Conservation (phyloP, 805 yeast species). For the Wickerhamiella nectarea region DNA sequence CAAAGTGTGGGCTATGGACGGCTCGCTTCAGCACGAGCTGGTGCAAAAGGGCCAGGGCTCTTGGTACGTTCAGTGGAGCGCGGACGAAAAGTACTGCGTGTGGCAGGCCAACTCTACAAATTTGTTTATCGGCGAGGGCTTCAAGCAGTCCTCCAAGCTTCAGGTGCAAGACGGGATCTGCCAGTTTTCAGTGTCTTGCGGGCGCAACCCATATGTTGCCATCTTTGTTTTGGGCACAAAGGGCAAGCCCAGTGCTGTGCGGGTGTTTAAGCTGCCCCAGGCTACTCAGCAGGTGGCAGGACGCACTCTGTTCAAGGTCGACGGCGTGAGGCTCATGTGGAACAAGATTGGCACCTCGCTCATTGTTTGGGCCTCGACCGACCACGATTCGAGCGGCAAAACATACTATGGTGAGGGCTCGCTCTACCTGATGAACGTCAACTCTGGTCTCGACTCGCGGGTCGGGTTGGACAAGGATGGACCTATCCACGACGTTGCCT, state of each 20-base stretch:
- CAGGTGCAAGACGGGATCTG: constrained; percentile 38
- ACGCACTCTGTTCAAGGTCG: constrained; percentile 91
- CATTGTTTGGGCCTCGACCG: constrained; percentile 86
- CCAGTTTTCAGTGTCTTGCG: constrained; percentile 67
- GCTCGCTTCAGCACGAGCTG: constrained; percentile 34
- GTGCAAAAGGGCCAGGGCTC: constrained; percentile 61
- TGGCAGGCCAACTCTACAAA: constrained; percentile 43
- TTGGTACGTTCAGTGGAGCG: constrained; percentile 81
- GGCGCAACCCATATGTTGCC: constrained; percentile 79
- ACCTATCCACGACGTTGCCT: constrained; percentile 91
- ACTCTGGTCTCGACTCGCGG: constrained; percentile 68
- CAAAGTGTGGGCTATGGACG: constrained; percentile 49
- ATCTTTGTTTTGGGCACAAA: constrained; percentile 75
- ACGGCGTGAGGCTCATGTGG: constrained; percentile 85
- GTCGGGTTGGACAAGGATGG: constrained; percentile 83
- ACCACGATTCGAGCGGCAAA: constrained; percentile 86
- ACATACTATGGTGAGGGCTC: constrained; percentile 96
- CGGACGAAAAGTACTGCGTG: constrained; percentile 61
- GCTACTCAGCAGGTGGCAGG: constrained; percentile 65
- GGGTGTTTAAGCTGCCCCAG: constrained; percentile 68
- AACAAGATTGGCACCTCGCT: constrained; percentile 87
- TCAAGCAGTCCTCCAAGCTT: constrained; percentile 30
- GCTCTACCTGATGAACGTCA: constrained; percentile 76
- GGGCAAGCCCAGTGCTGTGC: constrained; percentile 82
- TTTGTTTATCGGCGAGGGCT: constrained; percentile 35